A percentile compares a stretch with the other conserved stretches of the same genome.
Conservation (phyloP, 805 yeast genomes). For the Candida sithepensis region DNA sequence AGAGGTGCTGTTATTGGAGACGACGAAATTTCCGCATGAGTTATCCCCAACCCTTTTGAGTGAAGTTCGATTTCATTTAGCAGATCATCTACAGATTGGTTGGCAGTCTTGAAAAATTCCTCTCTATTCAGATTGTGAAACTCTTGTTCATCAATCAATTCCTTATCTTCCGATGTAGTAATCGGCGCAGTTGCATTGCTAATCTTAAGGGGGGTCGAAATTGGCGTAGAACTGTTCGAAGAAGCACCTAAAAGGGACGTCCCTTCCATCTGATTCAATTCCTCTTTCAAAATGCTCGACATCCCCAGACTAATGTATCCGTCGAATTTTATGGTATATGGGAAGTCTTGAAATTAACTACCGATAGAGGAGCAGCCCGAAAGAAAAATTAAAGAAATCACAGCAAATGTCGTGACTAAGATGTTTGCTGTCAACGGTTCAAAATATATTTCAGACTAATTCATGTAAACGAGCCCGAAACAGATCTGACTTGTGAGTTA, state of each 20-base stretch:
- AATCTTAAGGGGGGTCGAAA: not conserved
- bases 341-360: not conserved
- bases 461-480: not conserved
- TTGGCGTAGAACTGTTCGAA: not conserved
- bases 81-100: constrained; percentile 38
- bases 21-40: constrained; percentile 9
- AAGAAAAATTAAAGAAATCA: not conserved
- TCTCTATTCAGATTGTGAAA: constrained; percentile 1
- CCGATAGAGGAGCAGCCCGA: not conserved
- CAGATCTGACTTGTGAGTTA: too few species aligned
- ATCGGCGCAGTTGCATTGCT: not conserved
- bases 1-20: constrained; percentile 23
- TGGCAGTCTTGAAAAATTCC: constrained; percentile 27
- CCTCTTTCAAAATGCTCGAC: not conserved
- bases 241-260: not conserved
- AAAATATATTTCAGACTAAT: not conserved
- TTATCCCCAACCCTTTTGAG: constrained; percentile 10
- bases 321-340: not conserved
- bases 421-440: too few species aligned
- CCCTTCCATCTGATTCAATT: not conserved
- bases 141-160: too few species aligned
- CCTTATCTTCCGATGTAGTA: too few species aligned
- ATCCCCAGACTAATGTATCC: not conserved
- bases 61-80: constrained; percentile 27
- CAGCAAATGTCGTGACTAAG: too few species aligned